Base-by-base conservation (phyloP, 129 eudicot species). In the Centaurea solstitialis region DNA sequence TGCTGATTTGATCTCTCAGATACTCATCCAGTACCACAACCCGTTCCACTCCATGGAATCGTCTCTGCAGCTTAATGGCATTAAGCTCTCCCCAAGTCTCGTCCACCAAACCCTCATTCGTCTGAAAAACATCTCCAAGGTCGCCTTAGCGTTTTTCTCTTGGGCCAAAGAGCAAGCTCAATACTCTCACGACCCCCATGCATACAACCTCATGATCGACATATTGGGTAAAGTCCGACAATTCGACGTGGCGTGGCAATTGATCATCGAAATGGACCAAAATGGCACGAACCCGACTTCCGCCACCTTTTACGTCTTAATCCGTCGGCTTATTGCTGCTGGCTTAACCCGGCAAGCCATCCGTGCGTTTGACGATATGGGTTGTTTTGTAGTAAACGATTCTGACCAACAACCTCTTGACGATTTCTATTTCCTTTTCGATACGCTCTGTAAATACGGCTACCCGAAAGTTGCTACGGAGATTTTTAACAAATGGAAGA, bases 11-110 rank as follows among this genome's bases (percentile, higher is more conserved):
- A 81, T 95, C 35, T 83, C 98, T 75, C 90, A 89, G 59, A 65
- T 95, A 53, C 84, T 95, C 61, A 86, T 91, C 80, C 85, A 81
- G 18, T 97, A 95, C 79, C 99, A 92, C 90, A 95, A 95, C 88
- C 99, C 99, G 0, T 95, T 86, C 72, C 99, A 95, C 87, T 47
- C 92, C 26, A 86, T 86, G 85, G 97, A 95, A 75, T 94, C 99
- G 26, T 90, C 99, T 20, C 89, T 89, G 72, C 97, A 92, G 35
- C 94, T 95, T 43, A 62, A 68, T 43, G 97, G 94, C 59, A 78
- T 94, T 23, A 68, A 78, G 18, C 82, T 92, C 9, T 74, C 91
- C 70, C 84, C 91, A n/a, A 0, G 2, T 50, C 86, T 95, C 41
- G 80, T 92, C 65, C 94, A 91, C 86, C 99, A 92, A 72, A 92